Percentiles rank a stretch among this genome's conserved stretches.
Conservation (phyloP, 2,329 filamentous ascomycete species). For the Ophiocordyceps polyrhachis-furcata region DNA sequence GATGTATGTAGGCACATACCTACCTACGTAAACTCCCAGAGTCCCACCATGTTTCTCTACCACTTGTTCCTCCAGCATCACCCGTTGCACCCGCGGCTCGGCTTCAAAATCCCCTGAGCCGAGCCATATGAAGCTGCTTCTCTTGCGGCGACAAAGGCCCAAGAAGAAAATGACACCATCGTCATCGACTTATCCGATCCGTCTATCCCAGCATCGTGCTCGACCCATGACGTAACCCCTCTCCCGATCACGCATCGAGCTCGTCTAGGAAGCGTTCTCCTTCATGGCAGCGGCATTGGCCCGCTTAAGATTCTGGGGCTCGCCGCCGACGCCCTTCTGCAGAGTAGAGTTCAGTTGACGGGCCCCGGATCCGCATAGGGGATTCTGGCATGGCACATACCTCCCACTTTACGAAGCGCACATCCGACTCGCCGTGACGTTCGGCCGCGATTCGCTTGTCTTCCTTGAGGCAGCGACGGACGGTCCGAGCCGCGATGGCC, state of each 20-base stretch:
- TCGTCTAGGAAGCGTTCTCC: conserved; percentile 16
- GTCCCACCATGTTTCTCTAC: neutral
- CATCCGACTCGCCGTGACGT: conserved; percentile 73
- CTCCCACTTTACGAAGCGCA: conserved; percentile 89
- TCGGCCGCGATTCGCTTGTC: conserved; percentile 74
- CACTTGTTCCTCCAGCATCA: neutral
- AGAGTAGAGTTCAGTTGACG: conserved; percentile 9
- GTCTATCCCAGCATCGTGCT: neutral
- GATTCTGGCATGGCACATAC: conserved; percentile 27
- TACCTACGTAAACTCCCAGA: neutral
- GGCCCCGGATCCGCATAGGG: neutral
- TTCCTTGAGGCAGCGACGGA: conserved; percentile 95
- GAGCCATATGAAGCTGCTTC: neutral
- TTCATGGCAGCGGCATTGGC: conserved; percentile 27
- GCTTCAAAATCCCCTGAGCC: neutral
- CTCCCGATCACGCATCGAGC: neutral
- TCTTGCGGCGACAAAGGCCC: neutral
- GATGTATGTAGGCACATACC: too few relatives aligned
- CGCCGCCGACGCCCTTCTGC: conserved; percentile 93
- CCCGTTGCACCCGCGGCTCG: neutral
- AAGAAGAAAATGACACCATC: neutral
- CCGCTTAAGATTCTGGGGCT: conserved; percentile 50
- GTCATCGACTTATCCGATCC: too few relatives aligned
- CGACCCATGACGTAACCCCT: neutral
- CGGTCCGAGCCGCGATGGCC: conserved; percentile 78